Percentiles rank a stretch among this genome's conserved stretches.
These are phyloP conservation scores for Staphylotrichum tortipilum DNA, from an alignment of 495 filamentous ascomycete species.

Conservation along the genomic window DNA sequence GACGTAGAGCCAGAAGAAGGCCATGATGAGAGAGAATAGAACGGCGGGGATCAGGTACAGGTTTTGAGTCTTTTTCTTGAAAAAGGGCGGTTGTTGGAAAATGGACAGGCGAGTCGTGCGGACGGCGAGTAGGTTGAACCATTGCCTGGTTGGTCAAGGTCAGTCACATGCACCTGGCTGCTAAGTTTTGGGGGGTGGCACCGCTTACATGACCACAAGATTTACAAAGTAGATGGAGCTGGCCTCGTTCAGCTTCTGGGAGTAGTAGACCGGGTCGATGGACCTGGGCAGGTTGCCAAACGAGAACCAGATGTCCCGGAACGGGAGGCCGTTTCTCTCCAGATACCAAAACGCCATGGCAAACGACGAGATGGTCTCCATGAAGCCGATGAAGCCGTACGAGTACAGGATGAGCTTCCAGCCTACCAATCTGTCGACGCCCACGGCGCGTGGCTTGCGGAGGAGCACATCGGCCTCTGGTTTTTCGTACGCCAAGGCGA, in stretches of 20 bases:
- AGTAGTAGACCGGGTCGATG: slow-evolving; percentile 41
- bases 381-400: slow-evolving; percentile 54
- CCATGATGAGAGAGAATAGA: slow-evolving; percentile 51
- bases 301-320: slow-evolving; percentile 49
- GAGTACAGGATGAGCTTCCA: slow-evolving; percentile 54
- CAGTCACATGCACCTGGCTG: background rate
- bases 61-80: slow-evolving; percentile 51
- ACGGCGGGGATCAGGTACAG: slow-evolving; percentile 57
- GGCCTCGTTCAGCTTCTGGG: slow-evolving; percentile 44
- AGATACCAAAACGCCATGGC: slow-evolving; percentile 61
- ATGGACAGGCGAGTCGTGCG: slow-evolving; percentile 57
- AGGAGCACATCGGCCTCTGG: slow-evolving; percentile 61
- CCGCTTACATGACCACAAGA: slow-evolving; percentile 55
- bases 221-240: slow-evolving; percentile 65
- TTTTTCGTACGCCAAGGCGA: slow-evolving; percentile 59
- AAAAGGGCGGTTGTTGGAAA: slow-evolving; percentile 54
- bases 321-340: slow-evolving; percentile 48
- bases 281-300: slow-evolving; percentile 46
- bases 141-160: slow-evolving; percentile 43
- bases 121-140: slow-evolving; percentile 58
- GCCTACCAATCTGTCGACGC: slow-evolving; percentile 56
- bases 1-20: slow-evolving; percentile 56
- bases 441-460: slow-evolving; percentile 50
- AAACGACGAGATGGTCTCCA: slow-evolving; percentile 52
- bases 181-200: background rate